A percentile compares a stretch with the other conserved stretches of the same genome.
These are phyloP conservation scores for Stemphylium vesicarium DNA, from an alignment of 2,329 filamentous ascomycete genomes.

Conservation along the genomic window DNA sequence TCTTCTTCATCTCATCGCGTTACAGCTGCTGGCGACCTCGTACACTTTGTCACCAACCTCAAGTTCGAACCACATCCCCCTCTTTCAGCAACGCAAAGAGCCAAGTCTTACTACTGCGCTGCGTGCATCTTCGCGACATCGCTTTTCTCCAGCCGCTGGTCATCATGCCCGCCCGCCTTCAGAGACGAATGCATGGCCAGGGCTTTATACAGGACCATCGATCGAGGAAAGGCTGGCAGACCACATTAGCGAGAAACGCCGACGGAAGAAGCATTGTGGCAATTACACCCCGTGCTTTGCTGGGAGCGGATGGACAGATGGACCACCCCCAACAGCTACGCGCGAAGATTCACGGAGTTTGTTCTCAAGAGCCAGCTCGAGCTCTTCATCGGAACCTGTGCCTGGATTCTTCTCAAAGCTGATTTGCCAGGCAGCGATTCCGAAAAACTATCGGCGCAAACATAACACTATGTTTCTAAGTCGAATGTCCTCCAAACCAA, in stretches of 20 bases:
- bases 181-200: conserved; percentile 28
- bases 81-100: conserved; percentile 15
- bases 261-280: not conserved
- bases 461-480: conserved; percentile 10
- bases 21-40: conserved; percentile 35
- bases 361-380: conserved; percentile 6
- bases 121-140: conserved; percentile 23
- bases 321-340: not conserved
- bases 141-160: conserved; percentile 33
- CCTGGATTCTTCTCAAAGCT: conserved; percentile 16
- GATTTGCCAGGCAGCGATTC: conserved; percentile 18
- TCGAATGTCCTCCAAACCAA: not conserved
- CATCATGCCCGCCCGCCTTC: conserved; percentile 34
- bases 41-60: conserved; percentile 24
- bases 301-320: conserved; percentile 7
- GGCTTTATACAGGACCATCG: conserved; percentile 22
- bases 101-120: conserved; percentile 22
- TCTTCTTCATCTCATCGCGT: conserved; percentile 26
- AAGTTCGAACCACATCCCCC: conserved; percentile 15
- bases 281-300: not conserved
- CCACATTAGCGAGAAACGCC: conserved; percentile 9
- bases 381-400: conserved; percentile 4
- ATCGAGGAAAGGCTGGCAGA: conserved; percentile 26
- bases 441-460: conserved; percentile 8
- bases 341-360: conserved; percentile 1